phyloP scores from a whole-genome alignment of 768 basidiomycete genomes.

The Coprinopsis strossmayeri region DNA sequence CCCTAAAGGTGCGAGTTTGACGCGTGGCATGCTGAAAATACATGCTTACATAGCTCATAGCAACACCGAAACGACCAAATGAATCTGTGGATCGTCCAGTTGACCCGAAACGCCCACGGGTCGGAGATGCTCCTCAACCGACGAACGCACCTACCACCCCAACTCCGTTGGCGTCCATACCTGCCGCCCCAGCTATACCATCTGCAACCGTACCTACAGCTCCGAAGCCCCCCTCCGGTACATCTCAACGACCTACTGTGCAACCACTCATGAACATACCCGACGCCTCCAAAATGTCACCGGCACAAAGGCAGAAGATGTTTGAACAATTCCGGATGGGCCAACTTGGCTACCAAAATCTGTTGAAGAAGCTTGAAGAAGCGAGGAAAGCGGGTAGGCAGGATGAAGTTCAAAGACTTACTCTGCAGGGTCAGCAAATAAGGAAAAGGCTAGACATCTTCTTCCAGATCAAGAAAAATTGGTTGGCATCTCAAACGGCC shows the following conservation, averaged over 20 bases:
- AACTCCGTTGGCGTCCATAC: too few species aligned
- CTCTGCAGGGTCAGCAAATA: too few species aligned
- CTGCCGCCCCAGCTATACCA: too few species aligned
- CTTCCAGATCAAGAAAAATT: too few species aligned
- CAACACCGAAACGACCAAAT: conserved; percentile 35
- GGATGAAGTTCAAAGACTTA: not conserved
- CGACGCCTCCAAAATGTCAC: not conserved
- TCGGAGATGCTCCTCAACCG: conserved; percentile 17
- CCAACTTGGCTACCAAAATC: not conserved
- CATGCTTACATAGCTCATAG: not conserved
- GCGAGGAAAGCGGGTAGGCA: not conserved
- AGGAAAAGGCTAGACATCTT: too few species aligned
- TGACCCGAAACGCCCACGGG: conserved; percentile 28
- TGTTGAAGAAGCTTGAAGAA: not conserved
- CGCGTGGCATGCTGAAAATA: not conserved
- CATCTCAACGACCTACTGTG: too few species aligned
- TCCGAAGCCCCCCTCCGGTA: not conserved
- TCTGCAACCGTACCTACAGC: too few species aligned
- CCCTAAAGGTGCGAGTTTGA: conserved; percentile 19
- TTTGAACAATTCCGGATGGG: not conserved
- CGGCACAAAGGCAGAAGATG: not conserved
- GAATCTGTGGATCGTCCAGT: conserved; percentile 33
- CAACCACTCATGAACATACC: not conserved
- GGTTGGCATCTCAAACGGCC: too few species aligned
- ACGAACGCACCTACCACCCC: conserved; percentile 14